Base-by-base conservation (phyloP, 2,329 filamentous ascomycete genomes). In the Claviceps fusiformis region DNA sequence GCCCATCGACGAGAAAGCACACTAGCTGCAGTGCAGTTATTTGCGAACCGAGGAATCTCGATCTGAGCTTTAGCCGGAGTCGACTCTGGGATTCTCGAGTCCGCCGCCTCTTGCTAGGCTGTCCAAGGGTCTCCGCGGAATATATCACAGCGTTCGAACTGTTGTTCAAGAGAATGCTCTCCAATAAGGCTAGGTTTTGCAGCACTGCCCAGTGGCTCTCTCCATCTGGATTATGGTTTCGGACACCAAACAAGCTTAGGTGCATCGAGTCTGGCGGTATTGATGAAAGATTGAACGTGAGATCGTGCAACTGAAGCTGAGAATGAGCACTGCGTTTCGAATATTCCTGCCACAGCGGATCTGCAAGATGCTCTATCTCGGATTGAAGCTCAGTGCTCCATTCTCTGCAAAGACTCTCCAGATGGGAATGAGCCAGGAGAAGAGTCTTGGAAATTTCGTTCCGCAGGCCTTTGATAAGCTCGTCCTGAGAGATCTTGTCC, bases 291-390 rank as follows among this genome's bases (percentile, higher is more conserved):
- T 76, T 64, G 59, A 87, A 86, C 0, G 76, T 72, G 31, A 96
- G 66, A 62, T 96, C 87, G 57, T 88, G 82, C n/a, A 95, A 71
- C 59, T 89, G 86, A 11, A 97, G 75, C 43, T 85, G 80, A 50
- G 87, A 83, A 56, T 82, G 81, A 50, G 87, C 82, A 41, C 82
- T 75, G 57, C 89, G 79, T 59, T 76, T 83, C 4, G 81, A 76
- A 68, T 97, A 97, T 63, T 96, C 92, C 9, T 72, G 72, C 73
- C 85, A 86, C n/a, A 98, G 70, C 4, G 78, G 75, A 48, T 90
- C 84, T 39, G 83, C 66, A 2, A 96, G 68, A n/a, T 79, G 78
- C 59, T 85, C 80, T 6, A 95, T 54, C 60, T 77, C 68, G 48
- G 63, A 73, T 33, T 69, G 66, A 55, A 75, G 68, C 55, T 63